phyloP scores from a whole-genome alignment of 1,284 basidiomycete genomes.

The Amylostereum chailletii region DNA sequence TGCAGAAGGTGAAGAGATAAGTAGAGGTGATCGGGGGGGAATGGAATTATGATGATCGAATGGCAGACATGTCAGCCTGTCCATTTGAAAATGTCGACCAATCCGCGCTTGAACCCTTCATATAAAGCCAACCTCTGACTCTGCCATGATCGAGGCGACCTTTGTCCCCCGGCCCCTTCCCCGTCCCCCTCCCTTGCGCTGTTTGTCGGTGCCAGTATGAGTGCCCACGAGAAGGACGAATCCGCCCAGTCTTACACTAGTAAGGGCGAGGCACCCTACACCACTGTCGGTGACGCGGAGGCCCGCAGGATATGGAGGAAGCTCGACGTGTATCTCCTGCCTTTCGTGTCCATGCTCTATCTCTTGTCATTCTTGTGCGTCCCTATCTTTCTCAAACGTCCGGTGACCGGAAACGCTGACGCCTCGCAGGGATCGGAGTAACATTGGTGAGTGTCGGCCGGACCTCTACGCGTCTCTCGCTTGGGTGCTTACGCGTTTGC shows the following conservation, averaged over 20 bases:
- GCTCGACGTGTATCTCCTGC: slow-evolving; percentile 40
- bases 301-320: slow-evolving; percentile 33
- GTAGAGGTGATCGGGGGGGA: too few relatives aligned
- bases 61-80: too few relatives aligned
- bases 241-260: background rate
- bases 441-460: slow-evolving; percentile 19
- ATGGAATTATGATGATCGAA: too few relatives aligned
- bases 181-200: background rate
- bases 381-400: background rate
- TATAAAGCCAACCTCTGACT: background rate
- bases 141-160: background rate
- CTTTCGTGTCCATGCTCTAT: slow-evolving; percentile 48
- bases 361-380: slow-evolving; percentile 47
- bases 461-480: background rate
- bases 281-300: slow-evolving; percentile 14
- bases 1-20: too few relatives aligned
- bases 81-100: background rate
- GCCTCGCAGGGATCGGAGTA: slow-evolving; percentile 25
- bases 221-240: background rate
- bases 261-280: background rate
- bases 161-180: background rate
- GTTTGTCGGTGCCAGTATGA: background rate
- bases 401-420: background rate
- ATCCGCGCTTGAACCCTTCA: background rate
- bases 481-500: background rate